These are phyloP conservation scores for Kodamaea kakaduensis DNA, from an alignment of 805 yeast genomes.

Conservation along the genomic window DNA sequence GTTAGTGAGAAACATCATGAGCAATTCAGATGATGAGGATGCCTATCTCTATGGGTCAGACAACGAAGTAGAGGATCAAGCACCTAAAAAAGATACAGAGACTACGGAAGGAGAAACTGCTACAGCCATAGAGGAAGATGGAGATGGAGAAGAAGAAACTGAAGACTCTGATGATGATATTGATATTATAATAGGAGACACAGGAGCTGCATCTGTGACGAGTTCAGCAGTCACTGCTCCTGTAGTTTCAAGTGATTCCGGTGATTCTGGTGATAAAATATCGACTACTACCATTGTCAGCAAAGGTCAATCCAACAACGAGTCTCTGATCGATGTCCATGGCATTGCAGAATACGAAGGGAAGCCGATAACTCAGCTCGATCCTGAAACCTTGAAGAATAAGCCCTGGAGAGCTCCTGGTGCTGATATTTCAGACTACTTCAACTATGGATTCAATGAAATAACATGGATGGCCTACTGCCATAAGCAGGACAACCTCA, in stretches of 20 bases:
- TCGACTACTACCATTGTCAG: conserved; percentile 36
- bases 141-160: conserved; percentile 28
- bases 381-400: conserved; percentile 76
- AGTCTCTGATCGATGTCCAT: conserved; percentile 59
- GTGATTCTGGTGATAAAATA: conserved; percentile 17
- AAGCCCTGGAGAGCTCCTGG: conserved; percentile 99
- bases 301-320: conserved; percentile 29
- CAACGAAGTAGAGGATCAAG: conserved; percentile 27
- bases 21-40: conserved; percentile 55
- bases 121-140: conserved; percentile 15
- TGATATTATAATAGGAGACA: conserved; percentile 69
- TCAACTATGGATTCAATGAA: conserved; percentile 96
- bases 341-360: conserved; percentile 74
- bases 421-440: conserved; percentile 89
- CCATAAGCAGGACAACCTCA: conserved; percentile 74
- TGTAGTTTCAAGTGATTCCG: conserved; percentile 25
- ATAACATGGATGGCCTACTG: conserved; percentile 93
- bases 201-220: conserved; percentile 14
- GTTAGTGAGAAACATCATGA: conserved; percentile 9
- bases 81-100: conserved; percentile 29
- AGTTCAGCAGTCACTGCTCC: conserved; percentile 21
- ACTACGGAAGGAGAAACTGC: conserved; percentile 14
- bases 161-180: conserved; percentile 61
- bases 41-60: conserved; percentile 63
- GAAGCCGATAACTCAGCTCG: conserved; percentile 74